These are phyloP conservation scores for Digitaria exilis DNA, from an alignment of 202 grass and related monocot genomes.

Conservation along the genomic window DNA sequence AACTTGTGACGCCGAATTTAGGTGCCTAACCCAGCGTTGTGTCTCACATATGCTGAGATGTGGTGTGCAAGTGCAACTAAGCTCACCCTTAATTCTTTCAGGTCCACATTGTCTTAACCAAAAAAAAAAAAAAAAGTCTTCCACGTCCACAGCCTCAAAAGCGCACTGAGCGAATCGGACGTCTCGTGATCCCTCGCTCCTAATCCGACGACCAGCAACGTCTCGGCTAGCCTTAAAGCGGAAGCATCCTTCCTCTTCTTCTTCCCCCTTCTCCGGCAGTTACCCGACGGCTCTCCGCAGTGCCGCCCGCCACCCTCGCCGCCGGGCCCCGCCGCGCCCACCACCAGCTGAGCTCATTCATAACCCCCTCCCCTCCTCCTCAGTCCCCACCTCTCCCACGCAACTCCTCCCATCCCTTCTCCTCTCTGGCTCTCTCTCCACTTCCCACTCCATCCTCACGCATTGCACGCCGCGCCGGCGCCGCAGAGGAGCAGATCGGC, in stretches of 20 bases:
- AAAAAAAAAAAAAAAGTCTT: too few relatives aligned
- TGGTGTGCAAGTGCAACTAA: too few relatives aligned
- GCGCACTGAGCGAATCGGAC: background rate
- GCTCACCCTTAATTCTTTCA: too few relatives aligned
- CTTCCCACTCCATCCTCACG: background rate
- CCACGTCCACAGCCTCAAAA: background rate
- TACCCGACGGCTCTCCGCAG: background rate
- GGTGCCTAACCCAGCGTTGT: too few relatives aligned
- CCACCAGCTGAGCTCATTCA: slow-evolving; percentile 26
- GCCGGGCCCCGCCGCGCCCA: background rate
- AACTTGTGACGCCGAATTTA: too few relatives aligned
- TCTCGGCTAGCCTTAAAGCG: background rate
- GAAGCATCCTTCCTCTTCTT: background rate
- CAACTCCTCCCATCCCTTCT: background rate
- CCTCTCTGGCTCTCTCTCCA: too few relatives aligned
- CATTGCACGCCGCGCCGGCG: slow-evolving; percentile 18
- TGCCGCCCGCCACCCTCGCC: slow-evolving; percentile 15
- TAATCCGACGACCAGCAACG: slow-evolving; percentile 6
- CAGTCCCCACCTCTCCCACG: background rate
- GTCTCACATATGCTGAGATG: too few relatives aligned
- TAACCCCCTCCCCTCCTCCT: slow-evolving; percentile 27
- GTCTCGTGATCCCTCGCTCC: background rate
- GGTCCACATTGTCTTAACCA: too few relatives aligned
- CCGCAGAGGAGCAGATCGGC: slow-evolving; percentile 16
- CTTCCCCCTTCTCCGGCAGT: slow-evolving; percentile 15